Evolutionary conservation across 228 moss, liverwort and hornwort genomes (phyloP), one percentile per base, ranked within the genome.

Genomic region (Sphagnum fallax): DNA sequence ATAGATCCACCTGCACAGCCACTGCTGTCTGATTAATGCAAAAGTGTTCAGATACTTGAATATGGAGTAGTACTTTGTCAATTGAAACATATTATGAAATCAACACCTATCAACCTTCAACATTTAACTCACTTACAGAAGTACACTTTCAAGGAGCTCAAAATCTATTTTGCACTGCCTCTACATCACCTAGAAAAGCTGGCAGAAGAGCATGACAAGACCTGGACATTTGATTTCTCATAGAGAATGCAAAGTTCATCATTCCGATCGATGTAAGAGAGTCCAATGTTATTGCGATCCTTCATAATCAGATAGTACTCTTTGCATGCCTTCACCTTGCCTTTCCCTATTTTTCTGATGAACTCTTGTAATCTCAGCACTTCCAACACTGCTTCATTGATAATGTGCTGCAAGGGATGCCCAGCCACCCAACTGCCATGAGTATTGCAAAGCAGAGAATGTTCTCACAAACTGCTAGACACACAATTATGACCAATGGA

Each of bases 161-260:
- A 32, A 32, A 3, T 32, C 32, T 1, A 32, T 32, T 32, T 32
- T 32, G 32, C 32, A 32, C 32, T 32, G 32, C 32, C 2, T 32
- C 32, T 32, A 32, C 32, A 32, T 32, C 32, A 32, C 32, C 32
- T 32, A 32, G 32, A 32, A 32, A 32, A 32, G 32, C 32, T 32
- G 32, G 32, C 32, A 32, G 32, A 32, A 2, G 32, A 32, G 32
- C 32, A 32, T 32, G 32, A 32, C 32, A 32, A 32, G 2, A 32
- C 32, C 32, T 32, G 32, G 32, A 32, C 32, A 32, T 32, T 32
- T 1, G 32, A 32, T 32, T 32, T 97, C 73, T 93, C 96, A 53
- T 93, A 93, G 60, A 97, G 49, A 71, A 97, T 97, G 62, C 86
- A 89, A 2, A 97, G 85, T 72, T 93, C 96, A 69, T 93, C 96